Conservation (phyloP, 192 early-diverging fungal species). For the Coemansia umbellata region DNA sequence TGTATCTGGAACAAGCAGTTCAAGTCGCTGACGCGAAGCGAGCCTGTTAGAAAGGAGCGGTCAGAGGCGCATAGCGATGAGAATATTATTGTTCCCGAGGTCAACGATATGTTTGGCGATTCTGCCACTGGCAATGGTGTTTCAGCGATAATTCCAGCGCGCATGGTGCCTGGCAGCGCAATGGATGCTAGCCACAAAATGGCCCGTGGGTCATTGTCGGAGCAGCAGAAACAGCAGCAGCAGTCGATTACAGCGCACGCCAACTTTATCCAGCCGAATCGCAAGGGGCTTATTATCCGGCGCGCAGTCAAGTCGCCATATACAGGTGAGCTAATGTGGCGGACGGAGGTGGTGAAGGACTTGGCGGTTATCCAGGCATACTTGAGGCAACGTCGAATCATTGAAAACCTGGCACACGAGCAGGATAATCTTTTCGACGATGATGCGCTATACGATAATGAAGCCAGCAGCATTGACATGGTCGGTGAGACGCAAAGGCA, state of each 20-base stretch:
- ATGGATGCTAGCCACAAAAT: slow-evolving; percentile 40
- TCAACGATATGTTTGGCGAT: slow-evolving; percentile 51
- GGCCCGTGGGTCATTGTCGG: neutral
- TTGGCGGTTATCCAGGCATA: slow-evolving; percentile 86
- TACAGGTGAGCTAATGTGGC: slow-evolving; percentile 68
- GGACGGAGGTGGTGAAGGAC: slow-evolving; percentile 79
- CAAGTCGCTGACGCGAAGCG: slow-evolving; percentile 55
- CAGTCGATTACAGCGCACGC: slow-evolving; percentile 29
- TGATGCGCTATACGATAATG: slow-evolving; percentile 4
- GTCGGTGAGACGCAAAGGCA: slow-evolving; percentile 57
- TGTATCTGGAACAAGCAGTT: slow-evolving; percentile 92
- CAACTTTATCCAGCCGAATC: slow-evolving; percentile 40
- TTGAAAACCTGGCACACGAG: slow-evolving; percentile 56
- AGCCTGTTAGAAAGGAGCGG: slow-evolving; percentile 42
- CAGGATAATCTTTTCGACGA: slow-evolving; percentile 4
- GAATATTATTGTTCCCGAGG: slow-evolving; percentile 43
- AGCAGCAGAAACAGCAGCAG: neutral
- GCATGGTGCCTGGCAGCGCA: slow-evolving; percentile 23
- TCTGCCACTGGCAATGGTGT: slow-evolving; percentile 6
- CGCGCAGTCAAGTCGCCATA: slow-evolving; percentile 44
- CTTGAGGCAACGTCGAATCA: slow-evolving; percentile 74
- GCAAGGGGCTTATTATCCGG: slow-evolving; percentile 39
- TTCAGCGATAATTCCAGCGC: slow-evolving; percentile 14
- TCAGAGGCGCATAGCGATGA: slow-evolving; percentile 29
- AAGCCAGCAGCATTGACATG: slow-evolving; percentile 11